A percentile compares a stretch with the other conserved stretches of the same genome.
Evolutionary conservation across 2,329 filamentous ascomycete species (phyloP).

Genomic region (Chrysosporium keratinophilum): DNA sequence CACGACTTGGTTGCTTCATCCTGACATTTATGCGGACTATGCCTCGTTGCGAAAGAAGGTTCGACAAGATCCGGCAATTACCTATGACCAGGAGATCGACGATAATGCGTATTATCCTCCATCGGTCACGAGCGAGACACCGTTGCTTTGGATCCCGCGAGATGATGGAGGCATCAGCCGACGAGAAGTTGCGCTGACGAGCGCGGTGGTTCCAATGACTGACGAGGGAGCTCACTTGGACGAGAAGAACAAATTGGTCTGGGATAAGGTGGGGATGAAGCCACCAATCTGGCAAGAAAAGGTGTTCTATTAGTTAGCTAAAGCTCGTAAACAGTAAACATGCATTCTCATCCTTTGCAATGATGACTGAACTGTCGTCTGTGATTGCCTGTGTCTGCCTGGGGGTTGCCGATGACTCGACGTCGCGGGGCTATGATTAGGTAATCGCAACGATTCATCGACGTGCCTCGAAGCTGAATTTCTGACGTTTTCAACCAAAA

Average conservation of each 20-base stretch:
- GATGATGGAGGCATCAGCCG: slow-evolving; percentile 63
- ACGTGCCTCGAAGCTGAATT: no score
- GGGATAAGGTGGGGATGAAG: slow-evolving; percentile 47
- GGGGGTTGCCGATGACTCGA: not conserved
- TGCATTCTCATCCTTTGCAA: not conserved
- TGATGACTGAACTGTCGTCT: not conserved
- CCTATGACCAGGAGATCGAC: slow-evolving; percentile 53
- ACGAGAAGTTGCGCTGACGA: slow-evolving; percentile 65
- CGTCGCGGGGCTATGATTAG: not conserved
- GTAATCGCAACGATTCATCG: not conserved
- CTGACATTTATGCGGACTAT: slow-evolving; percentile 67
- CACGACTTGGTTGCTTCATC: slow-evolving; percentile 52
- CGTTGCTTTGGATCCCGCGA: slow-evolving; percentile 69
- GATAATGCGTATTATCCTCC: slow-evolving; percentile 64
- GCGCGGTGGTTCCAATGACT: slow-evolving; percentile 62
- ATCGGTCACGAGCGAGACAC: slow-evolving; percentile 50
- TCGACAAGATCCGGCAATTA: slow-evolving; percentile 46
- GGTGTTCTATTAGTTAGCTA: slow-evolving; percentile 36
- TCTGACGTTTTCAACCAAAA: no score
- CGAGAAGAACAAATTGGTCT: slow-evolving; percentile 57
- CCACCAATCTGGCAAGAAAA: slow-evolving; percentile 49
- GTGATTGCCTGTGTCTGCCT: not conserved
- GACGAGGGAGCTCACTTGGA: slow-evolving; percentile 62
- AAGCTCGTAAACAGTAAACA: not conserved
- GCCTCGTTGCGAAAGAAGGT: slow-evolving; percentile 59